Evolutionary conservation across 2,329 filamentous ascomycete species (phyloP), one percentile per base, ranked within the genome.

Genomic region (Xylariaceae sp.): DNA sequence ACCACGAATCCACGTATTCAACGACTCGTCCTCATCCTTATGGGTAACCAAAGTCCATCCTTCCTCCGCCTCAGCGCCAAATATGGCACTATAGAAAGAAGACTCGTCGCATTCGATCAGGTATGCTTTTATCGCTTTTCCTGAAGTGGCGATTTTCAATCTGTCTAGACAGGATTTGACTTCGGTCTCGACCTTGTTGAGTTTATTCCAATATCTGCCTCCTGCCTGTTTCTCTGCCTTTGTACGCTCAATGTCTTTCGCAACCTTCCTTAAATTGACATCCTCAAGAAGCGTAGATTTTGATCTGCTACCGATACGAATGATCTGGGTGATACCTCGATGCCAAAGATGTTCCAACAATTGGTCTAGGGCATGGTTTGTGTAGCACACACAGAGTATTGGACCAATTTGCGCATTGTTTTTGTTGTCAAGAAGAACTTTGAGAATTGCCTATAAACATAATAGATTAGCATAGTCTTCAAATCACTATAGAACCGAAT

Each of bases 281-380:
- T 67, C 65, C 7, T 79, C 64, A 1, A 90, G 70, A 2, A 71
- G 62, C 21, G 81, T 77, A 0, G 83, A 85, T 56, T 85, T 83
- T 1, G 79, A 85, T 14, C 78, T 78, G 0, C 77, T 78, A 0
- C 88, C 87, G 6, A 90, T 82, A 0, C 87, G 83, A 26, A 90
- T 78, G 21, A 90, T 76, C 3, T 82, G 74, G 0, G 69, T 62
- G 5, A 82, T 69, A 0, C 74, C 75, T 2, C 72, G 74, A 6
- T 82, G 73, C 1, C 85, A 53, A 0, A 90, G 69, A 57, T 87
- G 81, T 59, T 88, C 82, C 0, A 90, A 74, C 0, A 89, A 76
- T 63, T 83, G 81, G 56, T 83, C 81, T 0, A 83, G 62, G 0
- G 79, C 79, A 51, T 82, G 79, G 40, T 74, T 79, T n/a, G 75